Base-by-base conservation (phyloP, 345 rosid genomes). In the Trapa bicornis region DNA sequence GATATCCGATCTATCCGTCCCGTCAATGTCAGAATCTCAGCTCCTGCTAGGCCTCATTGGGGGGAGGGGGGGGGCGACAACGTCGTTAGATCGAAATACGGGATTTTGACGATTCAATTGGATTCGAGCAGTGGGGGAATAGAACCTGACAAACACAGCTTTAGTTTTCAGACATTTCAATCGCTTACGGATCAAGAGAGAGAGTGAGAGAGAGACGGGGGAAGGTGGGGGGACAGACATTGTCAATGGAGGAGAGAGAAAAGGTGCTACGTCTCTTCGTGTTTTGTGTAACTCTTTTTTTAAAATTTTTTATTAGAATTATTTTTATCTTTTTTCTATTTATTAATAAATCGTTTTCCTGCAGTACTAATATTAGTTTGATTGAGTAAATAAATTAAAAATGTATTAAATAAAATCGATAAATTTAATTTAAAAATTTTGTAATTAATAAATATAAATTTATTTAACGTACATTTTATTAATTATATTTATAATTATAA, bases 181-280 rank as follows among this genome's bases (percentile, higher is more conserved):
- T 69, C 69, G 68, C 48, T 13, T 45, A 45, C 48, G 8, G 48
- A 45, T 45, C 48, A 45, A 45, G 48, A 45, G 48, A 45, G 48
- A 45, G 70, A 47, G 39, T 60, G 65, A 41, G 48, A 43, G 39
- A 54, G 48, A 56, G 45, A 39, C 14, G 43, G 62, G 29, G 48
- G 7, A 43, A 47, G n/a, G 29, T 37, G 37, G 61, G 37, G 39
- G 45, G 45, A 42, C 8, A 62, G 33, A 58, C 12, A 52, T 3
- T 15, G 16, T 47, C 16, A 17, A 50, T 5, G 64, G 45, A 71
- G 68, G 72, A 60, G 77, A 72, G 78, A 80, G 77, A 78, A 75
- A 76, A 48, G 47, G 58, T 72, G 58, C 52, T 50, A 32, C 13
- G 48, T 3, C 17, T 64, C 74, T 66, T 13, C 53, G 37, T 52